Evolutionary conservation across 2,329 filamentous ascomycete species (phyloP).

Genomic region (Hypomyces perniciosus): DNA sequence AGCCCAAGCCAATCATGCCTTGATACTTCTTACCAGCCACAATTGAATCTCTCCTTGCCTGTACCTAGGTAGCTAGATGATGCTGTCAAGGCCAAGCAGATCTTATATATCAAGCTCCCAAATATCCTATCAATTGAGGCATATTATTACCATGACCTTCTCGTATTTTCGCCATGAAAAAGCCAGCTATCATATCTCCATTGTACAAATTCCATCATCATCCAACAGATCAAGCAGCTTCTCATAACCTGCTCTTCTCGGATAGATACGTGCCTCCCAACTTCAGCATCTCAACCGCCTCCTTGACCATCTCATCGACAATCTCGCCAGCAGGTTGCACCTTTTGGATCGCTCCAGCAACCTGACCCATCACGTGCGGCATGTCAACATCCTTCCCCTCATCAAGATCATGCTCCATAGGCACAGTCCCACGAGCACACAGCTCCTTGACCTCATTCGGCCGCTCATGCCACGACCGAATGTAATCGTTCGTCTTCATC

Average conservation of each 20-base stretch:
- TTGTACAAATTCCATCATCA: neutral
- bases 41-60: neutral
- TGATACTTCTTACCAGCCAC: slow-evolving; percentile 8
- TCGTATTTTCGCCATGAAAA: neutral
- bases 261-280: slow-evolving; percentile 55
- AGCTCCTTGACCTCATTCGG: slow-evolving; percentile 70
- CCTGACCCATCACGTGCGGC: slow-evolving; percentile 91
- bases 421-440: slow-evolving; percentile 71
- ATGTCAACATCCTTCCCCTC: slow-evolving; percentile 75
- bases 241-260: slow-evolving; percentile 38
- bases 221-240: neutral
- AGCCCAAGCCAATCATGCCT: slow-evolving; percentile 10
- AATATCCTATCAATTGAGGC: neutral
- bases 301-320: slow-evolving; percentile 81
- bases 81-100: neutral
- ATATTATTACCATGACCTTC: too few relatives aligned
- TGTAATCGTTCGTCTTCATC: slow-evolving; percentile 76
- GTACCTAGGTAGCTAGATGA: too few relatives aligned
- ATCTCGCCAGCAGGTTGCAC: slow-evolving; percentile 79
- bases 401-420: slow-evolving; percentile 76
- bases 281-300: slow-evolving; percentile 64
- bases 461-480: slow-evolving; percentile 70
- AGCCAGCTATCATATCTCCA: neutral
- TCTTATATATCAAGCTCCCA: neutral
- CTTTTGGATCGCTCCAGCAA: slow-evolving; percentile 69